Conservation (phyloP, 805 yeast genomes). For the Komagataella populi region DNA sequence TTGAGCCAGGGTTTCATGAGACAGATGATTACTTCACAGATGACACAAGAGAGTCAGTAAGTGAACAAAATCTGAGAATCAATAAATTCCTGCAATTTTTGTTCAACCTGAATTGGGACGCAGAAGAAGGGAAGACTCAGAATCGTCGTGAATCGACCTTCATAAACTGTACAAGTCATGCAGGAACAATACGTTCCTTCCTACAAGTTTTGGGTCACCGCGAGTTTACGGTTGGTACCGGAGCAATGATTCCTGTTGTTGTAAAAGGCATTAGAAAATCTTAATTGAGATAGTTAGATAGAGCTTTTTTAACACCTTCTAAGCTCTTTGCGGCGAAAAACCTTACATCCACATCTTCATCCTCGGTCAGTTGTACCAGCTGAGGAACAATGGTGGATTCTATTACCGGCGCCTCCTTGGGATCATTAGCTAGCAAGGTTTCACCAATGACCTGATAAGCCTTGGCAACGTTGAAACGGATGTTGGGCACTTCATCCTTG, state of each 20-base stretch:
- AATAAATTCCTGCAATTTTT: conserved; percentile 28
- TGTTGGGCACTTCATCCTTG: conserved; percentile 83
- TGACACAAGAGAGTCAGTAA: conserved; percentile 32
- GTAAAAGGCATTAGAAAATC: conserved; percentile 25
- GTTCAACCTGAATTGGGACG: conserved; percentile 16
- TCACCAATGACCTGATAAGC: conserved; percentile 52
- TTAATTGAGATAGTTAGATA: not conserved
- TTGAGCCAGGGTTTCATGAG: conserved; percentile 31
- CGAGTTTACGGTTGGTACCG: conserved; percentile 45
- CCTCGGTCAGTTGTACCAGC: conserved; percentile 51
- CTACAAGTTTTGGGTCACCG: conserved; percentile 41
- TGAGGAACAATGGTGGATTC: conserved; percentile 44
- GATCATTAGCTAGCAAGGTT: conserved; percentile 24
- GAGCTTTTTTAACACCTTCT: conserved; percentile 15
- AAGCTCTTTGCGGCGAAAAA: conserved; percentile 66
- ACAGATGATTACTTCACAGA: conserved; percentile 32
- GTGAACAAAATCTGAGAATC: conserved; percentile 36
- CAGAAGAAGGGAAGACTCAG: not conserved
- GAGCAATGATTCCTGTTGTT: conserved; percentile 51
- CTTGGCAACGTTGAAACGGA: conserved; percentile 90
- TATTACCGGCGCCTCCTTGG: conserved; percentile 19
- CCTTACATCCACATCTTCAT: conserved; percentile 81
- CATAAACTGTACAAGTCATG: conserved; percentile 43
- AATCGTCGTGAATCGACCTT: conserved; percentile 14
- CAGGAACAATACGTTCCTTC: conserved; percentile 42